Conservation (phyloP, 768 basidiomycete genomes). For the Lentinula boryana region DNA sequence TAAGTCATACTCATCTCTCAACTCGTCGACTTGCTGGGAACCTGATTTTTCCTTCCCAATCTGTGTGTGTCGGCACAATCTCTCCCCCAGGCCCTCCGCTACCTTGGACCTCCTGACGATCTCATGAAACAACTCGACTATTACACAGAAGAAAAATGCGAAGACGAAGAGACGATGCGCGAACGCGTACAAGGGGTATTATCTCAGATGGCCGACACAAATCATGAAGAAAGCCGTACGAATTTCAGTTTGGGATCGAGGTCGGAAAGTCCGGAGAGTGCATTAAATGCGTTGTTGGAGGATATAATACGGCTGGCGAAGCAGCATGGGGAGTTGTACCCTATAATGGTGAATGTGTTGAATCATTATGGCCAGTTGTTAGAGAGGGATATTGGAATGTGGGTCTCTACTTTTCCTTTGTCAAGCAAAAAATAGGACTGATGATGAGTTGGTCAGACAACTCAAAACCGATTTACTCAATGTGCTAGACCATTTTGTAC, state of each 20-base stretch:
- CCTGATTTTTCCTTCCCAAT: background rate
- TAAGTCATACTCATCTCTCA: conserved; percentile 32
- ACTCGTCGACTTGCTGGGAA: background rate
- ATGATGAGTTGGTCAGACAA: conserved; percentile 33
- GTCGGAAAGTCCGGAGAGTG: background rate
- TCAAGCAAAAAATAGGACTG: background rate
- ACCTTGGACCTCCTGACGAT: conserved; percentile 68
- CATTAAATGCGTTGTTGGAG: conserved; percentile 27
- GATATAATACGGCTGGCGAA: conserved; percentile 57
- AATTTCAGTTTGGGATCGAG: conserved; percentile 41
- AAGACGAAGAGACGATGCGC: conserved; percentile 82
- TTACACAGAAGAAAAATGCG: conserved; percentile 84
- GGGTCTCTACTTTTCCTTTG: conserved; percentile 19
- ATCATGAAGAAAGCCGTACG: conserved; percentile 25
- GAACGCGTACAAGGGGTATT: conserved; percentile 46
- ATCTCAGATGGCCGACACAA: conserved; percentile 15
- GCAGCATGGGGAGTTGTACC: conserved; percentile 58
- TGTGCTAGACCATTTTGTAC: conserved; percentile 60
- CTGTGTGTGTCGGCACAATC: too few species aligned
- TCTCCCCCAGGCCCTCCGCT: conserved; percentile 58
- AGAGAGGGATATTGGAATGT: conserved; percentile 57
- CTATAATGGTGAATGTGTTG: conserved; percentile 54
- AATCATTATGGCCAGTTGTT: conserved; percentile 51
- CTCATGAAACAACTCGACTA: conserved; percentile 77
- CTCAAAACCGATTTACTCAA: conserved; percentile 55